These are phyloP conservation scores for Cocos nucifera DNA, from an alignment of 176 grass and related monocot genomes.

Conservation along the genomic window DNA sequence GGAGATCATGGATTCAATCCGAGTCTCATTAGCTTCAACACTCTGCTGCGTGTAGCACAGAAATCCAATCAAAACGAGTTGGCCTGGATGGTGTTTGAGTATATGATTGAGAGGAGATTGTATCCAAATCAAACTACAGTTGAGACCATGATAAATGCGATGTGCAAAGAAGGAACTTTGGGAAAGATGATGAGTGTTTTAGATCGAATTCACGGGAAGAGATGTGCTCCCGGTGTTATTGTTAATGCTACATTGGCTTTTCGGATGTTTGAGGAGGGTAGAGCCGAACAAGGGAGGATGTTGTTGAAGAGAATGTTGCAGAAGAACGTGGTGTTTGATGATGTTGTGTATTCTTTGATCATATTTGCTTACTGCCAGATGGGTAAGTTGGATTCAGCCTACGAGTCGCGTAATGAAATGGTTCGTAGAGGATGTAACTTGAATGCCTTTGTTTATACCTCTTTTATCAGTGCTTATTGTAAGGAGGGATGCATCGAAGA, in stretches of 20 bases:
- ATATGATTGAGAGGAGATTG: slow-evolving; percentile 64
- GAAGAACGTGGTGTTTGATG: slow-evolving; percentile 64
- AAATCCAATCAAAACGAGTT: slow-evolving; percentile 26
- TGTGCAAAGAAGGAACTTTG: slow-evolving; percentile 55
- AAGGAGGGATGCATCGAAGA: slow-evolving; percentile 18
- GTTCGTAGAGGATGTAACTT: slow-evolving; percentile 29
- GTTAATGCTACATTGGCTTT: slow-evolving; percentile 34
- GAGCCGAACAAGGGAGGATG: slow-evolving; percentile 47
- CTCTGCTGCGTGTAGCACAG: slow-evolving; percentile 31
- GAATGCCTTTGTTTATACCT: slow-evolving; percentile 73
- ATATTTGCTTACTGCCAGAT: slow-evolving; percentile 37
- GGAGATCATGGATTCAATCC: slow-evolving; percentile 34
- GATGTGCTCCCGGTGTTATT: slow-evolving; percentile 33
- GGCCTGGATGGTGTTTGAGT: slow-evolving; percentile 87
- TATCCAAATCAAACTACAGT: slow-evolving; percentile 58
- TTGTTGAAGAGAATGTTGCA: slow-evolving; percentile 73
- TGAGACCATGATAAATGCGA: slow-evolving; percentile 50
- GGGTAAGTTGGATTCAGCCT: slow-evolving; percentile 35
- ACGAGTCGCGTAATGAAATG: slow-evolving; percentile 39
- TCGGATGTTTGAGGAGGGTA: slow-evolving; percentile 44
- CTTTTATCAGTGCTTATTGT: slow-evolving; percentile 39
- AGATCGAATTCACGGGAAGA: slow-evolving; percentile 50
- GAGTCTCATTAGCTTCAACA: slow-evolving; percentile 65
- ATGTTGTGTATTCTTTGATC: slow-evolving; percentile 44
- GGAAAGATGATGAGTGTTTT: slow-evolving; percentile 26